phyloP scores from a whole-genome alignment of 768 basidiomycete genomes.

The Cubamyces lactineus region DNA sequence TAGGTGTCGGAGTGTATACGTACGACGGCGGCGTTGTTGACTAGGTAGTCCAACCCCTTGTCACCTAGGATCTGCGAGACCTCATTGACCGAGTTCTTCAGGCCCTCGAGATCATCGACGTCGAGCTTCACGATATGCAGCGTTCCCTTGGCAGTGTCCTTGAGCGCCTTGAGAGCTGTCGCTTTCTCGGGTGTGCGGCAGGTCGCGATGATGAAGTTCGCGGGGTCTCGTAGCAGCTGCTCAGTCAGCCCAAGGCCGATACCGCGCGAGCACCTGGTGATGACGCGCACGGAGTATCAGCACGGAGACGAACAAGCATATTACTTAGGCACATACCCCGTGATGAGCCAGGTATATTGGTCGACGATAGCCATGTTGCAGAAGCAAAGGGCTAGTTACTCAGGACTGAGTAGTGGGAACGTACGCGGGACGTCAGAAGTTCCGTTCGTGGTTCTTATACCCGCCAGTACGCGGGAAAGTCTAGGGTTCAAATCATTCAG shows the following conservation, averaged over 20 bases:
- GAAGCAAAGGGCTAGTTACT: neutral
- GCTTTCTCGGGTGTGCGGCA: constrained; percentile 35
- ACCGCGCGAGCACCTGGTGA: constrained; percentile 26
- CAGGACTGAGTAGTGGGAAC: neutral
- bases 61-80: constrained; percentile 33
- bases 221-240: constrained; percentile 28
- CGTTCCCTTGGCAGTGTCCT: constrained; percentile 28
- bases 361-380: neutral
- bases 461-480: neutral
- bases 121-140: constrained; percentile 41
- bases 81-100: constrained; percentile 30
- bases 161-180: constrained; percentile 27
- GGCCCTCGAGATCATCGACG: constrained; percentile 31
- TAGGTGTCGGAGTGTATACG: constrained; percentile 14
- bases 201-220: constrained; percentile 36
- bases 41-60: constrained; percentile 42
- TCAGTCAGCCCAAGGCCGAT: constrained; percentile 36
- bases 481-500: neutral
- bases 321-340: neutral
- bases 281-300: no score
- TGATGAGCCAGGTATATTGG: constrained; percentile 14
- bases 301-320: neutral
- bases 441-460: neutral
- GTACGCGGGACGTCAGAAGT: neutral
- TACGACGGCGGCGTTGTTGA: constrained; percentile 44